Conservation (phyloP, 75 land plant genomes). For the Cunninghamia lanceolata region DNA sequence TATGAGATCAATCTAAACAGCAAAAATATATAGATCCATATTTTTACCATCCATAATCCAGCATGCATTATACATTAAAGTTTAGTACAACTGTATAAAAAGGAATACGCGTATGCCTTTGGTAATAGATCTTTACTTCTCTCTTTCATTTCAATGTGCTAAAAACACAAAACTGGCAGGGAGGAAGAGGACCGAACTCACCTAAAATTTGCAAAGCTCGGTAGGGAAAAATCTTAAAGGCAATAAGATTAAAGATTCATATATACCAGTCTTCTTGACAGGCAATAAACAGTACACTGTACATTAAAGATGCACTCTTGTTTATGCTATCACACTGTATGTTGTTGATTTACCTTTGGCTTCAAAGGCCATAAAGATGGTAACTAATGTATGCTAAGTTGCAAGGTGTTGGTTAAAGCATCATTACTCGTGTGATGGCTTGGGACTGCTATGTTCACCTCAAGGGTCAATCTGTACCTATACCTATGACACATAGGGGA, state of each 20-base stretch:
- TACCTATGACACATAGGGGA: not conserved
- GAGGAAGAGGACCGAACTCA: not conserved
- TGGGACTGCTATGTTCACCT: not conserved
- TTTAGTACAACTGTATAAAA: not conserved
- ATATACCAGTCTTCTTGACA: not conserved
- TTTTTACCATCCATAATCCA: not conserved
- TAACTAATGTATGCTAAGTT: not conserved
- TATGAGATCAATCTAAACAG: not conserved
- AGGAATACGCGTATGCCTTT: not conserved
- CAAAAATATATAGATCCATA: not conserved
- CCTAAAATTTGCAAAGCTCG: not conserved
- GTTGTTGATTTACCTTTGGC: not conserved
- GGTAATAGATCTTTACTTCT: not conserved
- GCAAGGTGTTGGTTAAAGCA: not conserved
- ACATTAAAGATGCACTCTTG: not conserved
- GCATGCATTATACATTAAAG: not conserved
- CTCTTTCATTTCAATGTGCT: not conserved
- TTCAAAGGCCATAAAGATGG: not conserved
- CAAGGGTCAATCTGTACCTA: not conserved
- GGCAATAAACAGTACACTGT: not conserved
- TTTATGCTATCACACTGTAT: not conserved
- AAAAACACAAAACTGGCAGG: not conserved
- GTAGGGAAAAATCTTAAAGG: not conserved
- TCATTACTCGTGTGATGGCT: not conserved
- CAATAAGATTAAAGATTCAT: not conserved